Conservation (phyloP, 306 rosid genomes). For the Trichosanthes truncata region DNA sequence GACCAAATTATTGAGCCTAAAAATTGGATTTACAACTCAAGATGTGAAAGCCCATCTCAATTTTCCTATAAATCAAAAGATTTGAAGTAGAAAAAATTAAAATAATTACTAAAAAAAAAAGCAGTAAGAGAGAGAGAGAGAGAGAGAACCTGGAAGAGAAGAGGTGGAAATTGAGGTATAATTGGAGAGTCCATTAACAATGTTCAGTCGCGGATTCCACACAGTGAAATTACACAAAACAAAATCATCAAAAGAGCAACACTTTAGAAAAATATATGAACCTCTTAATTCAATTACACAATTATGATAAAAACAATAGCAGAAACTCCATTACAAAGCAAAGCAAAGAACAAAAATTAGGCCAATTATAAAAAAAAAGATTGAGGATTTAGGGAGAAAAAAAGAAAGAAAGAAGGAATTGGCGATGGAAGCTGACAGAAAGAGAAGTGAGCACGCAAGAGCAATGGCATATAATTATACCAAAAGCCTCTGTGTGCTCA, state of each 20-base stretch:
- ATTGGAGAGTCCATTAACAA: background rate
- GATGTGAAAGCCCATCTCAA: background rate
- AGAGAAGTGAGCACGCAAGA: constrained; percentile 93
- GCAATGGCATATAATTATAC: constrained; percentile 44
- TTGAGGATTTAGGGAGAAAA: background rate
- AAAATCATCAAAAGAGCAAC: constrained; percentile 40
- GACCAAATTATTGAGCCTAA: background rate
- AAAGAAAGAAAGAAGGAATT: background rate
- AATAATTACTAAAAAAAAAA: background rate
- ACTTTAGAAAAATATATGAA: constrained; percentile 7
- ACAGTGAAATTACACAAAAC: constrained; percentile 15
- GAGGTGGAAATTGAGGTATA: background rate
- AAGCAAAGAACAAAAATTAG: background rate
- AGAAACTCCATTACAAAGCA: background rate
- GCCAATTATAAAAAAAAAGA: no score
- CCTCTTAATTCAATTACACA: background rate
- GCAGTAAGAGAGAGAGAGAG: background rate
- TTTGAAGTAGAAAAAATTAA: background rate
- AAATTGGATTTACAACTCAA: background rate
- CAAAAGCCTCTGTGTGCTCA: constrained; percentile 84
- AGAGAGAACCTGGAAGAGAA: background rate
- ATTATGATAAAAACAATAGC: background rate
- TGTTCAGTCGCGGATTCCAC: constrained; percentile 14
- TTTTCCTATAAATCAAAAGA: background rate
- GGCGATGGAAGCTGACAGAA: constrained; percentile 61